Conservation (phyloP, 2,329 filamentous ascomycete genomes). For the Ceratocystis alfenasii region DNA sequence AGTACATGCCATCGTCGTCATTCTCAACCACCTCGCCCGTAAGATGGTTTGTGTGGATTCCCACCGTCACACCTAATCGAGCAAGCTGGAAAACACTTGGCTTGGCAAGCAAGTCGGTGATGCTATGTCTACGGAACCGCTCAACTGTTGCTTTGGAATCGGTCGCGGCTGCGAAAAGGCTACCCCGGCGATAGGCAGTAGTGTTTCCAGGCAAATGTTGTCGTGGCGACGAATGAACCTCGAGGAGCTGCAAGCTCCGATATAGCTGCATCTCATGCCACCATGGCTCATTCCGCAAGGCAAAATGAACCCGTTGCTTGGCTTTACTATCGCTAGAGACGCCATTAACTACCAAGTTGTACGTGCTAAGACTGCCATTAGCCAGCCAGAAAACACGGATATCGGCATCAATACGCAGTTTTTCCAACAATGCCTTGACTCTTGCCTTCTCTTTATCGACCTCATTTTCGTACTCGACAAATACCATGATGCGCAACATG, state of each 20-base stretch:
- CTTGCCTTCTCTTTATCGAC: conserved; percentile 65
- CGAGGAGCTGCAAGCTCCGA: conserved; percentile 32
- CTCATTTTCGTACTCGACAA: conserved; percentile 79
- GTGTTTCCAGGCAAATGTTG: neutral
- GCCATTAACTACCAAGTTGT: conserved; percentile 69
- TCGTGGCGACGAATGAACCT: conserved; percentile 26
- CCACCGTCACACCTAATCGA: conserved; percentile 53
- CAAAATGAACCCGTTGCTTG: conserved; percentile 50
- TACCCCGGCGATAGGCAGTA: neutral
- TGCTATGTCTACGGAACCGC: conserved; percentile 15
- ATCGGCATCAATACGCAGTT: conserved; percentile 68
- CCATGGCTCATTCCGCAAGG: conserved; percentile 63
- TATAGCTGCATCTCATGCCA: conserved; percentile 61
- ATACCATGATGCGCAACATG: conserved; percentile 64
- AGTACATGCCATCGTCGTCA: conserved; percentile 18
- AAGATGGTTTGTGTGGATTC: conserved; percentile 65
- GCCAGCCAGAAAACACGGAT: conserved; percentile 74
- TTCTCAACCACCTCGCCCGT: conserved; percentile 46
- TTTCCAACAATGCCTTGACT: conserved; percentile 63
- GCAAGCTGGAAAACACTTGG: conserved; percentile 41
- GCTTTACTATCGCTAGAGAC: conserved; percentile 39
- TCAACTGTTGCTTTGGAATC: conserved; percentile 1
- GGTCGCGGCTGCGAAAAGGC: neutral
- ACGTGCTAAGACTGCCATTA: conserved; percentile 57
- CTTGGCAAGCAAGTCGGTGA: conserved; percentile 43